phyloP scores from a whole-genome alignment of 73 alveolate species.

The Uronychia setigera region DNA sequence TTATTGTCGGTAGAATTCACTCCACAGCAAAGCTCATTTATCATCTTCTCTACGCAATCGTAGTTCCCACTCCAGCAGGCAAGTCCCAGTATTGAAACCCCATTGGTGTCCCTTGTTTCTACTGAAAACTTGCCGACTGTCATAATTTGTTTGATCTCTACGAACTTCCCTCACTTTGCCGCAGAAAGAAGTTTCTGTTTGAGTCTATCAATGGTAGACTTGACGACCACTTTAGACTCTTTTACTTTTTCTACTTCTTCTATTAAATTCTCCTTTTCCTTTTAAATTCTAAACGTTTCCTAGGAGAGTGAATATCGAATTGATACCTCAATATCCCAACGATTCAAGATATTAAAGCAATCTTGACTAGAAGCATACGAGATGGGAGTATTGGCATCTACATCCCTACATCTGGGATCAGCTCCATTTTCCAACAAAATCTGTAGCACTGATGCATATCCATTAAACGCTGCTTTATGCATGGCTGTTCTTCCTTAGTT shows the following conservation, averaged over 20 bases:
- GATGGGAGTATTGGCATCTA: not conserved
- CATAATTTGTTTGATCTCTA: not conserved
- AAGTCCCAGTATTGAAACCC: not conserved
- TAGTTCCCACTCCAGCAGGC: not conserved
- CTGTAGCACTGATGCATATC: not conserved
- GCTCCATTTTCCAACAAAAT: not conserved
- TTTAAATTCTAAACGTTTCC: not conserved
- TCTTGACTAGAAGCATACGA: not conserved
- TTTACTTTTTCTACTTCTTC: not conserved
- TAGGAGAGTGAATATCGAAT: not conserved
- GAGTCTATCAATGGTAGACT: not conserved
- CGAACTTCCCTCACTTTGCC: not conserved
- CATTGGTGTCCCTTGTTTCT: not conserved
- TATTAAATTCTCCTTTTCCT: not conserved
- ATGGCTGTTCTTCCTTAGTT: not conserved
- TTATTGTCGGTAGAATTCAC: not conserved
- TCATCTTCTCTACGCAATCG: not conserved
- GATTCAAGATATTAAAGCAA: not conserved
- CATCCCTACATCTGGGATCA: not conserved
- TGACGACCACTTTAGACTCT: not conserved
- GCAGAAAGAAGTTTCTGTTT: not conserved
- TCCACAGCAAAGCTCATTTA: not conserved
- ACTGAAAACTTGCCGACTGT: not conserved
- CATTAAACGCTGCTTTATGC: not conserved
- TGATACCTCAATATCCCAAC: not conserved